These are phyloP conservation scores for Trichophyton schoenleinii DNA, from an alignment of 2,329 filamentous ascomycete species.

Conservation along the genomic window DNA sequence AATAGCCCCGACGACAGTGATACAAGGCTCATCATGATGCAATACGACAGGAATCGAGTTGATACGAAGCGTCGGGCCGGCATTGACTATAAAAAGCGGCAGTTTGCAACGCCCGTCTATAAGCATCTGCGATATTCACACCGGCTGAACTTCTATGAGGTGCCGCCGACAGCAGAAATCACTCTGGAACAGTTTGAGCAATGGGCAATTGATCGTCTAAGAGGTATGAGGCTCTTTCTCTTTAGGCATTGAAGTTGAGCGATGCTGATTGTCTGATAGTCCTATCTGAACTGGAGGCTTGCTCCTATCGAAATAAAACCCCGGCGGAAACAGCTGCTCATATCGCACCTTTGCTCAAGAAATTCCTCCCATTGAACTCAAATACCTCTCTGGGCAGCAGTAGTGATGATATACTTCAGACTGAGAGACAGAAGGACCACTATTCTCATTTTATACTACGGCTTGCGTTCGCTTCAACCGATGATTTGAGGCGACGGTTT, in stretches of 20 bases:
- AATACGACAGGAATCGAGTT: conserved; percentile 32
- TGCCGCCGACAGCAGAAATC: conserved; percentile 83
- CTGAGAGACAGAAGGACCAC: conserved; percentile 85
- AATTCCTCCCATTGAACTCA: conserved; percentile 68
- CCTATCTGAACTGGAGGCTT: conserved; percentile 58
- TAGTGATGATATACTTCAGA: conserved; percentile 42
- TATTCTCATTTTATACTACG: conserved; percentile 96
- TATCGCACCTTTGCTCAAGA: conserved; percentile 76
- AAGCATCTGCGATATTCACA: conserved; percentile 68
- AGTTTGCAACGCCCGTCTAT: conserved; percentile 67
- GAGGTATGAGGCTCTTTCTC: conserved; percentile 41
- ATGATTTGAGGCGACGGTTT: conserved; percentile 80
- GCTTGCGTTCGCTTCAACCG: conserved; percentile 80
- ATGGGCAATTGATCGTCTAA: conserved; percentile 89
- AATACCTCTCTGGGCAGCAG: conserved; percentile 52
- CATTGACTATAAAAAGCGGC: conserved; percentile 69
- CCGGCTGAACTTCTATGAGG: conserved; percentile 81
- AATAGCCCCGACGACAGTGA: background rate
- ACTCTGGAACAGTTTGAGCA: conserved; percentile 96
- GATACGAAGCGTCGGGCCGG: conserved; percentile 61
- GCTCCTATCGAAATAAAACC: conserved; percentile 83
- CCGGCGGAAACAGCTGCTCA: conserved; percentile 69
- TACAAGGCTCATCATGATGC: conserved; percentile 26
- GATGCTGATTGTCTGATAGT: conserved; percentile 16
- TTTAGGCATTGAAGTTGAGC: background rate